Conservation (phyloP, 805 yeast genomes). For the Vanderwaltozyma polyspora region DNA sequence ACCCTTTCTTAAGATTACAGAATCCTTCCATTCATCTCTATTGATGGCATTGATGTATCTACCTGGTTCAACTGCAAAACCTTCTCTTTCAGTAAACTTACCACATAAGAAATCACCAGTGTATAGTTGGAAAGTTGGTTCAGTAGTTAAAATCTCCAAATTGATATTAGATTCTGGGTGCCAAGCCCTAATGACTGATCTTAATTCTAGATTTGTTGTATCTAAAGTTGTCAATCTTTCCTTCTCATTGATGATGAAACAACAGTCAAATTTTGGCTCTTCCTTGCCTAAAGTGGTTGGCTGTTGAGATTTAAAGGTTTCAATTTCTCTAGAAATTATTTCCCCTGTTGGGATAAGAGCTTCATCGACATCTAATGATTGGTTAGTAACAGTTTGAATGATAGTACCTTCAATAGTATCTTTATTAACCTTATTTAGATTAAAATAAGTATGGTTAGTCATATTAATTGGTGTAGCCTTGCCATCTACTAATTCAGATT, state of each 20-base stretch:
- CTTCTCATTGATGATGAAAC: conserved; percentile 32
- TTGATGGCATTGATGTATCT: conserved; percentile 48
- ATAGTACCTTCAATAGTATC: conserved; percentile 30
- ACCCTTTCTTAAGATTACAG: conserved; percentile 40
- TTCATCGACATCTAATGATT: conserved; percentile 33
- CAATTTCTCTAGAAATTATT: conserved; percentile 21
- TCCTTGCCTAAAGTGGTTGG: conserved; percentile 23
- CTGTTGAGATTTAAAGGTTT: conserved; percentile 14
- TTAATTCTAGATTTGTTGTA: conserved; percentile 32
- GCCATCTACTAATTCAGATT: conserved; percentile 20
- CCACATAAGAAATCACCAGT: conserved; percentile 43
- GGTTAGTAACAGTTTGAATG: conserved; percentile 29
- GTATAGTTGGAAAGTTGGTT: conserved; percentile 56
- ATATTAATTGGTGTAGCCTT: conserved; percentile 41
- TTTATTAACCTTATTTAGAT: conserved; percentile 28
- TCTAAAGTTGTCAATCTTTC: conserved; percentile 24
- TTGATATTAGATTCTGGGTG: conserved; percentile 35
- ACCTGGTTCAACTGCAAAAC: conserved; percentile 54
- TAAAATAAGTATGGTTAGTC: conserved; percentile 57
- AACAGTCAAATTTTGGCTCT: conserved; percentile 34
- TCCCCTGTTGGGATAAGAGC: conserved; percentile 37
- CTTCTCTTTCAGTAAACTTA: conserved; percentile 32
- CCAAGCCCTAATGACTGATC: conserved; percentile 32
- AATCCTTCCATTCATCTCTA: conserved; percentile 34
- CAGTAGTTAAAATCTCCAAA: conserved; percentile 42